Evolutionary conservation across 2,329 filamentous ascomycete genomes (phyloP).

Genomic region (Penicillium sp.): DNA sequence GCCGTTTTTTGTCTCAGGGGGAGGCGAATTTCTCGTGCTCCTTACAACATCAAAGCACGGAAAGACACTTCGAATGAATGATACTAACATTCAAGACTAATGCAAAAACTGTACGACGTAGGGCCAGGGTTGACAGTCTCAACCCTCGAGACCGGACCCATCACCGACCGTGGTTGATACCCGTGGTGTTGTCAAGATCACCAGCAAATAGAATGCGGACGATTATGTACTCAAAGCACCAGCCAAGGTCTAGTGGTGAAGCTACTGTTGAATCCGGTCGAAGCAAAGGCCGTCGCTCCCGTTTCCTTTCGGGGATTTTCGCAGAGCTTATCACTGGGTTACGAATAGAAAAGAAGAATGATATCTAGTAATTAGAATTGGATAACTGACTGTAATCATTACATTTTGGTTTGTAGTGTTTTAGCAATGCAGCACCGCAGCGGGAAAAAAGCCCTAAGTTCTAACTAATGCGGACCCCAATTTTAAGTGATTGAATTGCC

Average conservation of each 20-base stretch:
- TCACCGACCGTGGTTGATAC: constrained; percentile 20
- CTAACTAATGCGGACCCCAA: neutral
- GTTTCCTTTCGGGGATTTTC: constrained; percentile 2
- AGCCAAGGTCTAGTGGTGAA: neutral
- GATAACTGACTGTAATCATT: neutral
- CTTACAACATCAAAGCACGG: neutral
- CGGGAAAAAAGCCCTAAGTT: constrained; percentile 1
- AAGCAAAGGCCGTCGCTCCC: neutral
- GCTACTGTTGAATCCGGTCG: neutral
- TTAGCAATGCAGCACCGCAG: neutral
- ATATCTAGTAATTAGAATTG: neutral
- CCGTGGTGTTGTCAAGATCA: constrained; percentile 4
- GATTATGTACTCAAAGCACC: neutral
- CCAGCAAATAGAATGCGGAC: constrained; percentile 8
- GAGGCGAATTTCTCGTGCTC: constrained; percentile 1
- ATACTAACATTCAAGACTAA: neutral
- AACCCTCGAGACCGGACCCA: constrained; percentile 15
- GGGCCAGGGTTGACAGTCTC: constrained; percentile 7
- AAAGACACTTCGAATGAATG: neutral
- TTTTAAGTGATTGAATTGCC: constrained; percentile 7
- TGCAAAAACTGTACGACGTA: too few species aligned
- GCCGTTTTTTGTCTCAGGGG: constrained; percentile 5
- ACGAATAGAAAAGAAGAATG: neutral
- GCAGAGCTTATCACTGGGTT: constrained; percentile 3
- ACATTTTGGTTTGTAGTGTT: neutral